Base-by-base conservation (phyloP, 352 stramenopile species). In the Thraustotheca clavata region DNA sequence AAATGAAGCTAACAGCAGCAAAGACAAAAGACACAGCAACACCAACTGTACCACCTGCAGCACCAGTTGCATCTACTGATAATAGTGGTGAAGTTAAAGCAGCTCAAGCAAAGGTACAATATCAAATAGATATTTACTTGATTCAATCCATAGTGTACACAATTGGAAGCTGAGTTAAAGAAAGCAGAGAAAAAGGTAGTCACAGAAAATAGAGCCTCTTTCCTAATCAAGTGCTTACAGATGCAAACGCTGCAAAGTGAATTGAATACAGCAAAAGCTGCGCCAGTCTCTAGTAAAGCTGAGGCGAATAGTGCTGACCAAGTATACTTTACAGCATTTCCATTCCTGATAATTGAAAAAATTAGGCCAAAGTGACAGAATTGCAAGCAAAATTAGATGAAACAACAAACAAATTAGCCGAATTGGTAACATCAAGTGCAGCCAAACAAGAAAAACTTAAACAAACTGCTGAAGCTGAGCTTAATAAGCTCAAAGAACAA, bases 401-500 rank as follows among this genome's bases (percentile, higher is more conserved):
- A 34, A 54, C 7, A 33, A 48, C 35, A 16, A 49, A 26, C 62
- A 77, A 66, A 69, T 69, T 4, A 24, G 7, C 43, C 24, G 9
- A 52, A 31, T 31, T 52, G 24, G 43, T 35, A 52, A 31, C 43
- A 0, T 72, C 72, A 22, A 85, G 69, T 69, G 73, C 87, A 49
- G 83, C 89, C 46, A 88, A 79, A 27, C 72, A 91, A 46, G 67
- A 80, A 24, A 91, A 91, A 52, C 72, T 94, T 4, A 92, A 94
- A 67, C 65, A 74, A 3, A 87, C 78, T 3, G 83, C 83, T 0
- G 85, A 94, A 50, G 68, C 49, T 0, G 85, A 94, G 49, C 74
- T 93, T 22, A 71, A 68, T 34, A 94, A 91, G 49, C 90, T 91
- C 55, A 93, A 94, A 57, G 80, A 94, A 55, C 86, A 94, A 33